phyloP scores from a whole-genome alignment of 805 yeast genomes.

The Wickerhamiella cacticola region DNA sequence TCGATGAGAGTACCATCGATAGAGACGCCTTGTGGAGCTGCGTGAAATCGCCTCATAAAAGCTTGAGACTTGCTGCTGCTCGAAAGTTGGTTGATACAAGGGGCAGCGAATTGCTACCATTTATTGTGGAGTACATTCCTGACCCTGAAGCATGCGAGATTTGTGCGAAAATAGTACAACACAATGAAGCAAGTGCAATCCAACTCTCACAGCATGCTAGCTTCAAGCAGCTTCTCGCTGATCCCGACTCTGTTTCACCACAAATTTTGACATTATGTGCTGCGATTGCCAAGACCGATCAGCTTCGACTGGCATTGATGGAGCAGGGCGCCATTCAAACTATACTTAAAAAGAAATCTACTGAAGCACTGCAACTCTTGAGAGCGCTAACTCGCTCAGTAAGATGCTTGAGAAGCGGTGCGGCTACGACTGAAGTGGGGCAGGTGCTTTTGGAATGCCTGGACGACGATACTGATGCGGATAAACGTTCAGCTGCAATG shows the following conservation, averaged over 20 bases:
- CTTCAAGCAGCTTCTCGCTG: not conserved
- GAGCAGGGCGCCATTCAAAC: not conserved
- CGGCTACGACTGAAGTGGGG: not conserved
- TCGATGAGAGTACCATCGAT: not conserved
- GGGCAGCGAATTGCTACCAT: not conserved
- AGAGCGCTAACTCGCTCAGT: constrained; percentile 2
- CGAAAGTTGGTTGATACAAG: not conserved
- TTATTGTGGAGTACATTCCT: constrained; percentile 7
- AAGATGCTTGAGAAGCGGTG: not conserved
- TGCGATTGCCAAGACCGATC: not conserved
- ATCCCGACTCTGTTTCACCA: not conserved
- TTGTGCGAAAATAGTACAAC: not conserved
- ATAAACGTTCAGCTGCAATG: constrained; percentile 3
- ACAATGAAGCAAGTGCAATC: not conserved
- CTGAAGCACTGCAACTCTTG: not conserved
- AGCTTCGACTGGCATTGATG: not conserved
- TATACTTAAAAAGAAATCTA: not conserved
- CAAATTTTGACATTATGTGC: not conserved
- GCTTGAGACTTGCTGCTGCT: not conserved
- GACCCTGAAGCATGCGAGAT: constrained; percentile 7
- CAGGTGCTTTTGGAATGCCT: not conserved
- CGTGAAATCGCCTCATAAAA: not conserved
- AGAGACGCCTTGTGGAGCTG: not conserved
- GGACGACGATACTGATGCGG: not conserved
- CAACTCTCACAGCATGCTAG: not conserved